These are phyloP conservation scores for Ustilago sp. DNA, from an alignment of 1,284 basidiomycete species.

Conservation along the genomic window DNA sequence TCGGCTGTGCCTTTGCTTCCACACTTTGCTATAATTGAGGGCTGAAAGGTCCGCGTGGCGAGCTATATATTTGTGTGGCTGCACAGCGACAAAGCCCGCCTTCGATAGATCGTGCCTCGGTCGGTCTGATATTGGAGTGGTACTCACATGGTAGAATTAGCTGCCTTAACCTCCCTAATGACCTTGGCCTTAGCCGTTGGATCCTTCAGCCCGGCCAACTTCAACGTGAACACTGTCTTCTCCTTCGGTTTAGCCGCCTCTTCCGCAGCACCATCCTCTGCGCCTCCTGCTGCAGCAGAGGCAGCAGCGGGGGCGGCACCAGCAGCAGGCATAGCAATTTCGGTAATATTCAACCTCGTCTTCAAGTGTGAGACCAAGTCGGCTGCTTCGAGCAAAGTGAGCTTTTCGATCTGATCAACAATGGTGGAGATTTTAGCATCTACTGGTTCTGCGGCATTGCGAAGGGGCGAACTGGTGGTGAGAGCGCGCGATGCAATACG, in stretches of 20 bases:
- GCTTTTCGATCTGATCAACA: conserved; percentile 90
- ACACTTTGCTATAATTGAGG: too few relatives aligned
- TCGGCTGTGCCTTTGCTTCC: too few relatives aligned
- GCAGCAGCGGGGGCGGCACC: conserved; percentile 70
- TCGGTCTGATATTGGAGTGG: too few relatives aligned
- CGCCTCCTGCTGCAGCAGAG: conserved; percentile 38
- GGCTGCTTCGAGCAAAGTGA: conserved; percentile 95
- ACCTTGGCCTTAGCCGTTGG: conserved; percentile 83
- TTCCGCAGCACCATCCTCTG: conserved; percentile 71
- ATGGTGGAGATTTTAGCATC: conserved; percentile 81
- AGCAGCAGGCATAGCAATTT: conserved; percentile 91
- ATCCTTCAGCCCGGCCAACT: conserved; percentile 69
- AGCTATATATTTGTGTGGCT: too few relatives aligned
- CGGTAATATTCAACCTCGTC: conserved; percentile 95
- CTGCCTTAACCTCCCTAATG: conserved; percentile 95
- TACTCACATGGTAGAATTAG: conserved; percentile 62
- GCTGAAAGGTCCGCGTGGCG: too few relatives aligned
- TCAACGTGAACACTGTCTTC: conserved; percentile 97
- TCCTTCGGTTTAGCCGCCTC: conserved; percentile 95
- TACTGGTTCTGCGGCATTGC: conserved; percentile 25
- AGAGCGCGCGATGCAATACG: conserved; percentile 17
- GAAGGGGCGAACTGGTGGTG: conserved; percentile 9
- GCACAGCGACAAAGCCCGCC: too few relatives aligned
- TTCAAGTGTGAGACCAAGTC: conserved; percentile 93
- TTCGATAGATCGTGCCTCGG: too few relatives aligned